These are phyloP conservation scores for Lasiosphaeriaceae sp. DNA, from an alignment of 495 filamentous ascomycete genomes.

Conservation along the genomic window DNA sequence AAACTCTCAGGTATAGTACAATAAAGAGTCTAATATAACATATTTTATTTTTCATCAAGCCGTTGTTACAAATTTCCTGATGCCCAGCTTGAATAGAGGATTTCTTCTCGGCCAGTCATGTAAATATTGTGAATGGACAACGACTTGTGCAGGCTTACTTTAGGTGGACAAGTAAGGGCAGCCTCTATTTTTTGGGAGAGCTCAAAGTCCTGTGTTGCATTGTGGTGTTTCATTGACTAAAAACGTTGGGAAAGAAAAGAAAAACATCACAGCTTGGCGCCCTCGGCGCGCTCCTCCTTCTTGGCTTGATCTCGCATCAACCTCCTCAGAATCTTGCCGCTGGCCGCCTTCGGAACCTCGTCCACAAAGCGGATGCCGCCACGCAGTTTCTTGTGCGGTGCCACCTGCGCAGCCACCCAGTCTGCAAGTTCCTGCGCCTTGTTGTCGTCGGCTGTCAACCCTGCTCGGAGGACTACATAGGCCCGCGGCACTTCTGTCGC, in stretches of 20 bases:
- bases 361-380: slow-evolving; percentile 83
- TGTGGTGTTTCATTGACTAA: neutral
- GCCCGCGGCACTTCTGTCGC: slow-evolving; percentile 82
- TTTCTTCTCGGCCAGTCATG: too few species aligned
- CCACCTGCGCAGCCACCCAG: slow-evolving; percentile 56
- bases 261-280: slow-evolving; percentile 27
- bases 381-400: slow-evolving; percentile 70
- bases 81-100: too few species aligned
- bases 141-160: too few species aligned
- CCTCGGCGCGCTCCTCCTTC: slow-evolving; percentile 29
- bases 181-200: too few species aligned
- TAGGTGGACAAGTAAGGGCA: too few species aligned
- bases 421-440: slow-evolving; percentile 58
- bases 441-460: slow-evolving; percentile 31
- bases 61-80: too few species aligned
- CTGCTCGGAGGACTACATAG: slow-evolving; percentile 61
- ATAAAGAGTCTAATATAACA: too few species aligned
- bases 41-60: too few species aligned
- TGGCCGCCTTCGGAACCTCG: slow-evolving; percentile 76
- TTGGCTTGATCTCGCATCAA: slow-evolving; percentile 46
- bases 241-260: neutral
- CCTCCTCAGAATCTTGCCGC: slow-evolving; percentile 84
- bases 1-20: too few species aligned
- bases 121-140: too few species aligned
- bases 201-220: too few species aligned